phyloP scores from a whole-genome alignment of 306 rosid genomes.

The Cucurbita argyrosperma region DNA sequence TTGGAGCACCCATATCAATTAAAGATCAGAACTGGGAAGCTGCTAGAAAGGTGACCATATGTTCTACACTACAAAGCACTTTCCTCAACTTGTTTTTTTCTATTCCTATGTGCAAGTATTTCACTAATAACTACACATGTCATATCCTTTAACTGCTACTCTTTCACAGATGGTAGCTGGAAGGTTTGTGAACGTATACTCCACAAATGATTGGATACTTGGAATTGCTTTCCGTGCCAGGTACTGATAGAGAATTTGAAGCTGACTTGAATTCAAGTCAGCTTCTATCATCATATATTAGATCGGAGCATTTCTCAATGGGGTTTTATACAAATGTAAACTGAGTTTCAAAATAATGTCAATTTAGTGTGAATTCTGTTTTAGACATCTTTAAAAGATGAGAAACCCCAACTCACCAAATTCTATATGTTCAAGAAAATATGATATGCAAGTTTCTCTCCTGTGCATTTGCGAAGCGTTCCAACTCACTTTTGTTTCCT shows the following conservation, averaged over 20 bases:
- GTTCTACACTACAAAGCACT: not conserved
- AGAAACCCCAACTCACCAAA: not conserved
- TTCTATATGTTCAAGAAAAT: not conserved
- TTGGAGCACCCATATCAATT: slow-evolving; percentile 39
- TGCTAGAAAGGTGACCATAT: slow-evolving; percentile 27
- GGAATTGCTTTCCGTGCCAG: slow-evolving; percentile 46
- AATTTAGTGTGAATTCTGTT: not conserved
- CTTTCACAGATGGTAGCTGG: slow-evolving; percentile 37
- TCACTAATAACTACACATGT: not conserved
- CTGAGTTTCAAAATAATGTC: not conserved
- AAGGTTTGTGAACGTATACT: slow-evolving; percentile 35
- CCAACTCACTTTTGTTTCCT: not conserved
- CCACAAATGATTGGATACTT: slow-evolving; percentile 40
- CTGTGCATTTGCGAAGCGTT: not conserved
- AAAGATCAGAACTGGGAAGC: slow-evolving; percentile 36
- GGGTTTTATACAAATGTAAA: not conserved
- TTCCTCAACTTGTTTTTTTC: not conserved
- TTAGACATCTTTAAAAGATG: not conserved
- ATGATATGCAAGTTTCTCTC: not conserved
- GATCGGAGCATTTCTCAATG: not conserved
- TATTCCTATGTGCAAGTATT: not conserved
- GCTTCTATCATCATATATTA: not conserved
- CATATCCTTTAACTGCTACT: slow-evolving; percentile 1
- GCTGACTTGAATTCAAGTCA: not conserved
- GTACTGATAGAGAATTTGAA: slow-evolving; percentile 6